Conservation (phyloP, 768 basidiomycete genomes). For the Udeniomyces megalosporus region DNA sequence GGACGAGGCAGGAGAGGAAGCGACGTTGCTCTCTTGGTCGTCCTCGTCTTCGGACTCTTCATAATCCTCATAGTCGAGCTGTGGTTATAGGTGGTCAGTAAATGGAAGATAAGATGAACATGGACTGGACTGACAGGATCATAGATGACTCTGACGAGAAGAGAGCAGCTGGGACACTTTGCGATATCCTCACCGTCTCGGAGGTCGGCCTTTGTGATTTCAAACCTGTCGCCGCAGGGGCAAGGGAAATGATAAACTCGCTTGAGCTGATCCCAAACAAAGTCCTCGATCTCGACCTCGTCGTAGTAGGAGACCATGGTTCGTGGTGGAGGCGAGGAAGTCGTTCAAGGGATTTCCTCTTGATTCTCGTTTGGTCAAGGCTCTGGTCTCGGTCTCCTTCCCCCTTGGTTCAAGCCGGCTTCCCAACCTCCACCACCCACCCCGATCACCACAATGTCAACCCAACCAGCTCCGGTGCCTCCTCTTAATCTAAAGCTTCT, state of each 20-base stretch:
- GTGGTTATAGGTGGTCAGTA: background rate
- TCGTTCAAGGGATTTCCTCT: no score
- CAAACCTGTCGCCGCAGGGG: slow-evolving; percentile 94
- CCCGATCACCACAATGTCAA: background rate
- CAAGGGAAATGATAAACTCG: slow-evolving; percentile 94
- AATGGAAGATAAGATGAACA: background rate
- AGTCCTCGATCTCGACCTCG: slow-evolving; percentile 77
- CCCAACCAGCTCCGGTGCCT: slow-evolving; percentile 6
- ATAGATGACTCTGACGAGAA: slow-evolving; percentile 80
- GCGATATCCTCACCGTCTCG: slow-evolving; percentile 83
- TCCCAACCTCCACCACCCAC: background rate
- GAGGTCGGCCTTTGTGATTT: slow-evolving; percentile 73
- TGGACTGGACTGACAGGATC: slow-evolving; percentile 57
- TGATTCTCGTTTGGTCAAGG: no score
- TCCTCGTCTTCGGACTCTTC: slow-evolving; percentile 16
- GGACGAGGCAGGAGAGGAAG: slow-evolving; percentile 4
- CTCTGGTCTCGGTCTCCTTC: no score
- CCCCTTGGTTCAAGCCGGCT: background rate
- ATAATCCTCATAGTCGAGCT: slow-evolving; percentile 17
- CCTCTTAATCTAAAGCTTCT: slow-evolving; percentile 66
- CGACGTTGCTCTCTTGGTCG: background rate
- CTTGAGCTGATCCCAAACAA: slow-evolving; percentile 62
- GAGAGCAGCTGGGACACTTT: slow-evolving; percentile 87
- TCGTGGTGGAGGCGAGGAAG: background rate
- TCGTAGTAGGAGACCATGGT: slow-evolving; percentile 7